Percentiles rank a stretch among this genome's conserved stretches.
Evolutionary conservation across 805 yeast species (phyloP).

Genomic region (Yarrowia keelungensis): DNA sequence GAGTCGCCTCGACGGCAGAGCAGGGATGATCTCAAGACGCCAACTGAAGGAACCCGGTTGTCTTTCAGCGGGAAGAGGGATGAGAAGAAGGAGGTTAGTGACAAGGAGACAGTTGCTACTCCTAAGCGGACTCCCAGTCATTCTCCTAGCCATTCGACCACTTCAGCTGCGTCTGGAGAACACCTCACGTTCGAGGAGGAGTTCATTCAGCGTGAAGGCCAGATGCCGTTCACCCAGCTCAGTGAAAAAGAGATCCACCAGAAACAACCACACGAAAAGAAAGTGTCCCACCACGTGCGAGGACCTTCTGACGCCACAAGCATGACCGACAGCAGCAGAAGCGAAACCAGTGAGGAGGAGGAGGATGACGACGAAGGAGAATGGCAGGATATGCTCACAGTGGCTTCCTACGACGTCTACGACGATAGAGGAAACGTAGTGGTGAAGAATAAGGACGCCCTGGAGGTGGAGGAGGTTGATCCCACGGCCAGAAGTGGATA

Average conservation of each 20-base stretch:
- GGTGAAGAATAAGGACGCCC: constrained; percentile 45
- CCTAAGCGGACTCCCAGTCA: not conserved
- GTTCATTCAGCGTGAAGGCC: constrained; percentile 31
- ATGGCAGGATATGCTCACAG: constrained; percentile 90
- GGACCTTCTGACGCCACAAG: constrained; percentile 23
- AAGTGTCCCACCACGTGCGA: constrained; percentile 29
- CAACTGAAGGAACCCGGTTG: not conserved
- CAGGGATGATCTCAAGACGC: not conserved
- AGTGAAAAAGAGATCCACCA: constrained; percentile 24
- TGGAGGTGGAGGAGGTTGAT: constrained; percentile 45
- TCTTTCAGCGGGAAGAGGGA: not conserved
- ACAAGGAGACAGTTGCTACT: too few species aligned
- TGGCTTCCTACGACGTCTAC: constrained; percentile 77
- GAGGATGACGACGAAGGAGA: constrained; percentile 46
- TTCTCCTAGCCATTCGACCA: not conserved
- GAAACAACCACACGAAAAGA: constrained; percentile 28
- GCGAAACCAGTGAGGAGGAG: constrained; percentile 25
- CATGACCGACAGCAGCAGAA: constrained; percentile 7
- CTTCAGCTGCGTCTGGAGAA: not conserved
- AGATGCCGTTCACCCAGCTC: constrained; percentile 31
- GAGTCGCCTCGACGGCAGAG: constrained; percentile 19
- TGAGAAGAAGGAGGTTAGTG: too few species aligned
- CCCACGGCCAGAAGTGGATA: constrained; percentile 70
- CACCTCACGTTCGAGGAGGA: constrained; percentile 30
- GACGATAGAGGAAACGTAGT: constrained; percentile 67